These are phyloP conservation scores for Oryza meyeriana DNA, from an alignment of 176 grass and related monocot species.

Conservation along the genomic window DNA sequence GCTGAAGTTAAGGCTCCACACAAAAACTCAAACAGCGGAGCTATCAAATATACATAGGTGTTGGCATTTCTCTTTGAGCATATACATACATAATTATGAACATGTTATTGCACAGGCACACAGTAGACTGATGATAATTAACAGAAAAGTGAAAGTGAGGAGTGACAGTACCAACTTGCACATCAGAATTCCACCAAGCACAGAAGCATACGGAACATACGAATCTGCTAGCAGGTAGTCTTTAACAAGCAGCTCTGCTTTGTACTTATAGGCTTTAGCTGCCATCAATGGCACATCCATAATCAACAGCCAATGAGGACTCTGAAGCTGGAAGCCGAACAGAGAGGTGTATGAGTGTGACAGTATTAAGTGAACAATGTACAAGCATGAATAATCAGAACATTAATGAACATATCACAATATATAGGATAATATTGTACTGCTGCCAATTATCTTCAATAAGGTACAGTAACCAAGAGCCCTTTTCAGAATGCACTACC, in stretches of 20 bases:
- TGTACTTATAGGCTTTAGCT: slow-evolving; percentile 58
- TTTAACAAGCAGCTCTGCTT: slow-evolving; percentile 63
- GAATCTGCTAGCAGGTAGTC: slow-evolving; percentile 81
- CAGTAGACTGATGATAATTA: background rate
- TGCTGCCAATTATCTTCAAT: background rate
- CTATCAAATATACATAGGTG: background rate
- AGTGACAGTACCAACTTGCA: slow-evolving; percentile 76
- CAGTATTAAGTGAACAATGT: background rate
- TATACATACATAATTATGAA: background rate
- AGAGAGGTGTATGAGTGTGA: background rate
- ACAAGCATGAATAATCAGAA: background rate
- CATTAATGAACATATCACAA: background rate
- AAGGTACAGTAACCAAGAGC: background rate
- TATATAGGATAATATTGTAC: background rate
- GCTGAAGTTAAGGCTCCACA: background rate
- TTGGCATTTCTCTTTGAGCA: background rate
- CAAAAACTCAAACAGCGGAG: background rate
- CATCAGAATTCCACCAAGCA: slow-evolving; percentile 71
- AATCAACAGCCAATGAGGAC: background rate
- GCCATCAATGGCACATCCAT: slow-evolving; percentile 46
- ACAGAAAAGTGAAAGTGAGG: background rate
- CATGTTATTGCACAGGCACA: background rate
- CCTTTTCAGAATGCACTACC: background rate
- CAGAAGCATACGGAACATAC: slow-evolving; percentile 59
- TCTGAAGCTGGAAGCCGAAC: slow-evolving; percentile 7